Evolutionary conservation across 352 stramenopile genomes (phyloP), one percentile per base, ranked within the genome.

Genomic region (Pythium sp.): DNA sequence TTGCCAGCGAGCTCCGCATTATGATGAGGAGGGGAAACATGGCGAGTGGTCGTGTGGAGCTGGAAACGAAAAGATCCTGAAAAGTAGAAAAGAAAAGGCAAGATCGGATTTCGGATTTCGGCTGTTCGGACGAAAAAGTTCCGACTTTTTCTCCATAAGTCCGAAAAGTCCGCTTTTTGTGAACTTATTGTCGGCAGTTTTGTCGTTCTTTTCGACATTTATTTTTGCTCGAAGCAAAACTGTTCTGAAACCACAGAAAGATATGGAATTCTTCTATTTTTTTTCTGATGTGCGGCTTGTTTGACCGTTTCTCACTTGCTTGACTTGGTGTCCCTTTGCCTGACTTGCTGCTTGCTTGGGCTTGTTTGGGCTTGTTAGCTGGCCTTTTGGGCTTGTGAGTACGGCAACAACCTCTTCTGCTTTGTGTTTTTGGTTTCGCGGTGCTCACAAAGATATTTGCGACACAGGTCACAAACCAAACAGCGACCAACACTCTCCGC

Each of bases 401-500:
- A 26, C 24, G 24, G 24, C 24, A 26, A 26, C 24, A 34, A 20
- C n/a, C 28, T 59, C 2, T 36, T 26, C 24, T 14, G 2, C 20
- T 58, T 24, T 30, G 49, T 6, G 30, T 36, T 9, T 36, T 54
- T 58, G 28, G 24, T 60, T 43, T 60, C n/a, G 30, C 3, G 26
- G 28, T 43, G 55, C 28, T 60, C 64, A 70, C 32, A 70, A 70
- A 70, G 64, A 70, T 70, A 64, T 70, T 65, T 28, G 64, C 64
- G 15, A 49, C 41, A 15, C 54, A 4, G 18, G 38, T 46, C 38
- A 46, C 38, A 30, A 36, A 43, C 18, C 43, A 51, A 41, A 24
- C 30, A 34, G 28, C 26, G 55, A 49, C 28, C 64, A 59, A 34
- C 64, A 65, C 56, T 60, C 56, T 62, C 54, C 43, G 47, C 30